Evolutionary conservation across 176 grass and related monocot species (phyloP).

Genomic region (Microstegium vimineum): DNA sequence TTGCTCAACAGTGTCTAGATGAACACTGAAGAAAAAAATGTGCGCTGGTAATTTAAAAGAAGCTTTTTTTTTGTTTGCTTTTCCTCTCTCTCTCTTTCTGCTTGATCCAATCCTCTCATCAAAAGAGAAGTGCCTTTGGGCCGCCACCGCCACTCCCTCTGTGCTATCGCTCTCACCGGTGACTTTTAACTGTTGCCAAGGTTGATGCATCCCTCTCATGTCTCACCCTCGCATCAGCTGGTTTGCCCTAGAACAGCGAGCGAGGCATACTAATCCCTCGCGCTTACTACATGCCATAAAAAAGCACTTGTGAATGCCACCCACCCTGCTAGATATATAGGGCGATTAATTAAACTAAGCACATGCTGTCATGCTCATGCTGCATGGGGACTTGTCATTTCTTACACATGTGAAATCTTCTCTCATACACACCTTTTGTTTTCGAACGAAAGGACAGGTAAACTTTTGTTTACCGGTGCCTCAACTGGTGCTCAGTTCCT

Average conservation of each 20-base stretch:
- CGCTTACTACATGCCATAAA: neutral
- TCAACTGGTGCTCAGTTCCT: neutral
- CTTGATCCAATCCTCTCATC: conserved; percentile 16
- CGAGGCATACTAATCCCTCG: neutral
- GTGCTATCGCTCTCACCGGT: conserved; percentile 17
- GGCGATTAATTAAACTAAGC: neutral
- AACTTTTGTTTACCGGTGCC: neutral
- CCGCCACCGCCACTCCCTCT: neutral
- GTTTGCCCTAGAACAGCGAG: neutral
- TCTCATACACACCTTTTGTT: neutral
- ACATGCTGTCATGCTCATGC: neutral
- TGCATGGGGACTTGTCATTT: neutral
- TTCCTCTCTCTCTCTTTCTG: too few relatives aligned
- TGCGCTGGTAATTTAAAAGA: conserved; percentile 14
- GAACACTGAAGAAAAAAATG: conserved; percentile 15
- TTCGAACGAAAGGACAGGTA: neutral
- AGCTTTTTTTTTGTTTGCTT: neutral
- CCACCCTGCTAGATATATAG: neutral
- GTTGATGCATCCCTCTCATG: neutral
- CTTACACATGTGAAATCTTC: neutral
- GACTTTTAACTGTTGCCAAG: conserved; percentile 9
- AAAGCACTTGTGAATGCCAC: too few relatives aligned
- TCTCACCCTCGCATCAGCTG: neutral
- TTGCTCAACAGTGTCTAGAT: neutral
- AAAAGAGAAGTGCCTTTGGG: neutral